Evolutionary conservation across 306 rosid genomes (phyloP).

Genomic region (Sicyos edulis): DNA sequence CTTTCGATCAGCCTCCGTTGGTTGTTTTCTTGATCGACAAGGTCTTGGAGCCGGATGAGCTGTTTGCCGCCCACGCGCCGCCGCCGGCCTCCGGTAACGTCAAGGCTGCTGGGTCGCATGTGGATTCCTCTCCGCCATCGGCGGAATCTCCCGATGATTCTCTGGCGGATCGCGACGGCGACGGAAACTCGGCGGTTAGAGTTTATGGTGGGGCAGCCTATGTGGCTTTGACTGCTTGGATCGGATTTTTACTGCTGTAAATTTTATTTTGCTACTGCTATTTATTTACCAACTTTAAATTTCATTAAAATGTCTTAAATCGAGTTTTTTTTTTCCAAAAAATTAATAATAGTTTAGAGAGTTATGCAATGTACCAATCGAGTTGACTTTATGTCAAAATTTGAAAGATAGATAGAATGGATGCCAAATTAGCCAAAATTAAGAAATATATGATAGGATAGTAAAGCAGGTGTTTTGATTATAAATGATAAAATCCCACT

Average conservation of each 20-base stretch:
- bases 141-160: constrained; percentile 33
- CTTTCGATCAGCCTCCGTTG: constrained; percentile 59
- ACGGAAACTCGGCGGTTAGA: constrained; percentile 27
- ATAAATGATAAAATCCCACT: too few species aligned
- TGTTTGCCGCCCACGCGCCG: constrained; percentile 49
- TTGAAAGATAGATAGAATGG: too few species aligned
- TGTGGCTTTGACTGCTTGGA: constrained; percentile 24
- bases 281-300: too few species aligned
- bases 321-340: too few species aligned
- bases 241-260: constrained; percentile 36
- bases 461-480: too few species aligned
- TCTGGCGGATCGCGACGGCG: constrained; percentile 38
- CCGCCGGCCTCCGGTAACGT: constrained; percentile 57
- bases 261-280: not conserved
- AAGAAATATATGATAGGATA: too few species aligned
- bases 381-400: too few species aligned
- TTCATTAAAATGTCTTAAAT: not conserved
- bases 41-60: constrained; percentile 64
- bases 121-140: constrained; percentile 26
- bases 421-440: too few species aligned
- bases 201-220: constrained; percentile 27
- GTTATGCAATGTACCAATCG: too few species aligned
- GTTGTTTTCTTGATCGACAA: constrained; percentile 49
- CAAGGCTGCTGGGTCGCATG: constrained; percentile 45
- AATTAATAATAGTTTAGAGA: too few species aligned